These are phyloP conservation scores for Solanum ossicruentum DNA, from an alignment of 257 asterid species.

Conservation along the genomic window DNA sequence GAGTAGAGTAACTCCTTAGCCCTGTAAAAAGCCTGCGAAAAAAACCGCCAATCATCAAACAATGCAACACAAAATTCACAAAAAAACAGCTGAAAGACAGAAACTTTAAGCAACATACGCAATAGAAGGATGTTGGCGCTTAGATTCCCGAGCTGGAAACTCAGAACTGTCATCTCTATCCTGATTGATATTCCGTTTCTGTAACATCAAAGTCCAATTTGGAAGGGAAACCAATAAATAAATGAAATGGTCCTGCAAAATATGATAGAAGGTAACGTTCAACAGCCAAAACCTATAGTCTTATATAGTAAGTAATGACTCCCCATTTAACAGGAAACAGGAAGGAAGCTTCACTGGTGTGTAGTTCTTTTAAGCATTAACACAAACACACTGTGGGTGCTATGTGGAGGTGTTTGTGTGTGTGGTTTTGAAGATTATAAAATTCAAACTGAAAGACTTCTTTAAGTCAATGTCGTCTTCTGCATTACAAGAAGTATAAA, in stretches of 20 bases:
- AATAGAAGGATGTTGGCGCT: slow-evolving; percentile 20
- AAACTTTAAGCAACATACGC: slow-evolving; percentile 10
- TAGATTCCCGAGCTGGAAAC: slow-evolving; percentile 16
- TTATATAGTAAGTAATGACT: slow-evolving; percentile 1
- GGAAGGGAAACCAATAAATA: neutral
- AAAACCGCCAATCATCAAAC: neutral
- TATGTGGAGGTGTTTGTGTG: neutral
- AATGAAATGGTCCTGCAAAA: neutral
- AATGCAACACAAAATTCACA: neutral
- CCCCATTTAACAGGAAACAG: slow-evolving; percentile 22
- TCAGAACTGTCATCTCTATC: slow-evolving; percentile 44
- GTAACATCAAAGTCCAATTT: slow-evolving; percentile 42
- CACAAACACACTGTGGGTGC: neutral
- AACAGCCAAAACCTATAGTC: slow-evolving; percentile 17
- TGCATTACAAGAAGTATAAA: neutral
- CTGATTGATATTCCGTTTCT: slow-evolving; percentile 34
- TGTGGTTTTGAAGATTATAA: neutral
- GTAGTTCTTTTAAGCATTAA: neutral
- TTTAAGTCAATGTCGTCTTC: neutral
- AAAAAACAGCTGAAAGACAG: neutral
- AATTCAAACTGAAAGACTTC: neutral
- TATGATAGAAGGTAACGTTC: slow-evolving; percentile 12
- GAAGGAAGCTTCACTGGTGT: slow-evolving; percentile 38
- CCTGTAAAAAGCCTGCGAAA: slow-evolving; percentile 33
- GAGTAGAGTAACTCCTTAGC: slow-evolving; percentile 18